Base-by-base conservation (phyloP, 192 early-diverging fungal genomes). In the Powellomyces hirtus region DNA sequence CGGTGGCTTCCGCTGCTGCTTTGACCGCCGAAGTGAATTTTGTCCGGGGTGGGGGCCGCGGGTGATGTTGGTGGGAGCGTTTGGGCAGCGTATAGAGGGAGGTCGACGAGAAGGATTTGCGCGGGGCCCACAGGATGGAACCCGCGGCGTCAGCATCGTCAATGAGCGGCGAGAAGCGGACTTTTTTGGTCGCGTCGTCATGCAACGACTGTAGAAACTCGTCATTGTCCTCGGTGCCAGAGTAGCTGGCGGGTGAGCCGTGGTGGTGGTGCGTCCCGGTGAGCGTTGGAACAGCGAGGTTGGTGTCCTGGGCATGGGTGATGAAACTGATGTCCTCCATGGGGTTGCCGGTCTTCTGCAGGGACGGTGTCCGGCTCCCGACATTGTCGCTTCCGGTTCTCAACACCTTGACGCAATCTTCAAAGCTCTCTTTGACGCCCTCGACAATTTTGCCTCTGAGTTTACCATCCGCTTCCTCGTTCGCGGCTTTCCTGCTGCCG, bases 61-160 rank as follows among this genome's bases (percentile, higher is more conserved):
- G 57, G 5, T 14, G 57, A 59, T 16, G 57, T 59, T 60, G 59
- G 59, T 60, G 59, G 31, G 59, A 4, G 4, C 38, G 18, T 14
- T n/a, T 2, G 20, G 38, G 62, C 22, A 49, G 13, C 2, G 62
- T 31, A 34, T 27, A n/a, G 40, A 50, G 40, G 2, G 44, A 42
- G 10, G 22, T 63, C 16, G 62, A 50, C 24, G 62, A 63, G 24
- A 50, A n/a, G 13, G 62, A 63, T n/a, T 63, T 63, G n/a, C 10
- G 16, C 14, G 40, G 40, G 5, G 59, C 59, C 59, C 59, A 60
- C n/a, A 38, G 20, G 29, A 60, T 60, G n/a, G 33, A 10, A 14
- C 36, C 14, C 11, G 36, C 59, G 34, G 59, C 34, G 38, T 18
- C n/a, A n/a, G 34, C 18, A 11, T 60, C 59, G 35, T 38, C 59